Base-by-base conservation (phyloP, 1,284 basidiomycete genomes). In the Trichosporon faecale region DNA sequence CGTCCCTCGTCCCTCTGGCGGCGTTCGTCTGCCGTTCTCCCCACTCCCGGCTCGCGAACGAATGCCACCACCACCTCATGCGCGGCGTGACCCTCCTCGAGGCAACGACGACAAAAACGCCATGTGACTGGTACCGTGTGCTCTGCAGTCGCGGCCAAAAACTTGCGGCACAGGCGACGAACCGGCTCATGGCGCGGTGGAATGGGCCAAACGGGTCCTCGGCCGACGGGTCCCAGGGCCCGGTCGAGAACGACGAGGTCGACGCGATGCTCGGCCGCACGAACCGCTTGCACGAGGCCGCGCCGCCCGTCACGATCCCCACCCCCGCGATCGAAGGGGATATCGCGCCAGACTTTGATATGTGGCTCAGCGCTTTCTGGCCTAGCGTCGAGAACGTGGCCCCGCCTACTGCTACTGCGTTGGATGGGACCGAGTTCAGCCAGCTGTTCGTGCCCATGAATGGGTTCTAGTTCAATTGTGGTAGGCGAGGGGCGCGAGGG, bases 1-100 rank as follows among this genome's bases (percentile, higher is more conserved):
- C 57, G 18, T 61, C 57, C 9, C 57, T 61, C 29, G 57, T 61
- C 6, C 57, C 57, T 3, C 57, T 61, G 18, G 57, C 57, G 12
- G 57, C 57, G 12, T 61, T 61, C 57, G 57, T 61, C 16, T 61
- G 57, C 57, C 57, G 57, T 5, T n/a, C 16, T 16, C 57, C 57
- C 18, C 57, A 61, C 57, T n/a, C 18, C 16, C 27, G 29, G 2
- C 57, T 61, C 14, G 57, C 57, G 16, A 61, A 61, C 31, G 57
- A 61, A 27, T 61, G 57, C 57, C 57, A 61, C 57, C 57, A 61
- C 29, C 57, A 61, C 57, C 57, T 61, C 29, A 61, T 61, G 57
- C 57, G 57, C 29, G 57, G 57, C 57, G 57, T 61, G 12, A 61
- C 57, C 3, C 57, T 61, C 6, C 57, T 61, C 16, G 57, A 61